These are phyloP conservation scores for Buxus sempervirens DNA, from an alignment of 164 flowering plant species.

Conservation along the genomic window DNA sequence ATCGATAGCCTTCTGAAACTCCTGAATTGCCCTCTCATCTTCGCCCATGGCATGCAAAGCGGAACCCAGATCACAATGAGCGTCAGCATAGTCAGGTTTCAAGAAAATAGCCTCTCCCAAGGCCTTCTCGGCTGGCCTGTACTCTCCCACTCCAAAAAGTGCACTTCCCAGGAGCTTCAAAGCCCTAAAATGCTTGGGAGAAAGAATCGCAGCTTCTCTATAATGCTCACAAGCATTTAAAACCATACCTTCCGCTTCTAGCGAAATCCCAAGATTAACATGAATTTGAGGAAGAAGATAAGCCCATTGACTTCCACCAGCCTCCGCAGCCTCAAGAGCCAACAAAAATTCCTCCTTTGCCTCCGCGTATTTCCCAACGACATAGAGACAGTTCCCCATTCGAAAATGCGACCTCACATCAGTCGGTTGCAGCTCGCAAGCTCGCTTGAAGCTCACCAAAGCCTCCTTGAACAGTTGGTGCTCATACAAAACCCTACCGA, in stretches of 20 bases:
- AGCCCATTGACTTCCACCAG: slow-evolving; percentile 86
- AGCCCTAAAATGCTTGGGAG: slow-evolving; percentile 92
- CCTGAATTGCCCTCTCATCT: slow-evolving; percentile 91
- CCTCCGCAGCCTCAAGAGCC: slow-evolving; percentile 90
- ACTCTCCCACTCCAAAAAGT: slow-evolving; percentile 95
- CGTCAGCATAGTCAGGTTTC: slow-evolving; percentile 93
- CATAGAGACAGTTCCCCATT: slow-evolving; percentile 77
- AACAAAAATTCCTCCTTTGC: slow-evolving; percentile 75
- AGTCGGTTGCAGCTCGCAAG: slow-evolving; percentile 86
- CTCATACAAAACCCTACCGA: slow-evolving; percentile 86
- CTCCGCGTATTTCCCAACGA: slow-evolving; percentile 54
- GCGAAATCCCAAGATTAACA: slow-evolving; percentile 89
- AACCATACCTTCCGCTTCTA: slow-evolving; percentile 97
- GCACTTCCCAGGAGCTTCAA: slow-evolving; percentile 98
- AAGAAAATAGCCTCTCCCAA: slow-evolving; percentile 90
- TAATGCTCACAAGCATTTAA: slow-evolving; percentile 95
- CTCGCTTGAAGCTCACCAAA: slow-evolving; percentile 80
- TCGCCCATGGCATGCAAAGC: slow-evolving; percentile 93
- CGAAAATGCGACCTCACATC: slow-evolving; percentile 93
- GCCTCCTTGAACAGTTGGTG: slow-evolving; percentile 81
- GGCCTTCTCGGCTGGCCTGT: slow-evolving; percentile 96
- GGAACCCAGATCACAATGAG: slow-evolving; percentile 98
- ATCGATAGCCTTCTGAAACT: slow-evolving; percentile 97
- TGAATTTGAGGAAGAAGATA: slow-evolving; percentile 94
- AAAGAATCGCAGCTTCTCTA: slow-evolving; percentile 95